These are phyloP conservation scores for Cochlearia excelsa DNA, from an alignment of 345 rosid species.

Conservation along the genomic window DNA sequence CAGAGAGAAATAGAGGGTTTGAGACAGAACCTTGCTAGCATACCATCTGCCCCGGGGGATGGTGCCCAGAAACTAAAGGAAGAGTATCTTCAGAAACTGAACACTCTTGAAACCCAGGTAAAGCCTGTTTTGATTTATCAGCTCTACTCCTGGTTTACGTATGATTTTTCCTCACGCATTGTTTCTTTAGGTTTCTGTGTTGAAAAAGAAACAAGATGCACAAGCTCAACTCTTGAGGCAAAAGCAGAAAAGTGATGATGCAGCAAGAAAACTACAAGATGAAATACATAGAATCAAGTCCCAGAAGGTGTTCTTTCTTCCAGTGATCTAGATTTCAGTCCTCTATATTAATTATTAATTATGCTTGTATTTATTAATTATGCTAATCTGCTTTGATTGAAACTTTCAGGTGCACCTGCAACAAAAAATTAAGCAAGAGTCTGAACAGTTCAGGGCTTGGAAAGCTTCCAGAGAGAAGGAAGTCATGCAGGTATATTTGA, in stretches of 20 bases:
- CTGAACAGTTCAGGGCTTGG: constrained; percentile 86
- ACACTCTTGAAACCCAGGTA: constrained; percentile 85
- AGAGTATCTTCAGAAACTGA: constrained; percentile 84
- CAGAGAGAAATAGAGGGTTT: constrained; percentile 92
- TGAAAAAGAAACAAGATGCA: constrained; percentile 97
- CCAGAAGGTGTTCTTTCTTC: constrained; percentile 57
- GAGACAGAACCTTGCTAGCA: constrained; percentile 63
- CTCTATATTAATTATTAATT: too few species aligned
- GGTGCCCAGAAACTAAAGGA: constrained; percentile 82
- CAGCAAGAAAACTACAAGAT: constrained; percentile 72
- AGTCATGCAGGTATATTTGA: constrained; percentile 78
- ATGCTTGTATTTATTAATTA: not conserved
- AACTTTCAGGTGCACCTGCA: constrained; percentile 71
- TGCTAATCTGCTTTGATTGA: constrained; percentile 11
- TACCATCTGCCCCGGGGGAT: constrained; percentile 72
- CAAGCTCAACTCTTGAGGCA: constrained; percentile 92
- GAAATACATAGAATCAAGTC: constrained; percentile 88
- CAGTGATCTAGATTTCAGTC: not conserved
- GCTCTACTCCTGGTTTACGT: constrained; percentile 5
- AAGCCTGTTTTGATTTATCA: constrained; percentile 24
- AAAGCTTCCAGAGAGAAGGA: constrained; percentile 92
- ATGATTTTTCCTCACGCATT: not conserved
- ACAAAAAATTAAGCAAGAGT: constrained; percentile 91
- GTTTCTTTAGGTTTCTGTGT: constrained; percentile 60
- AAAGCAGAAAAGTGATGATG: constrained; percentile 95